These are phyloP conservation scores for Aspergillus leporis DNA, from an alignment of 495 filamentous ascomycete species.

Conservation along the genomic window DNA sequence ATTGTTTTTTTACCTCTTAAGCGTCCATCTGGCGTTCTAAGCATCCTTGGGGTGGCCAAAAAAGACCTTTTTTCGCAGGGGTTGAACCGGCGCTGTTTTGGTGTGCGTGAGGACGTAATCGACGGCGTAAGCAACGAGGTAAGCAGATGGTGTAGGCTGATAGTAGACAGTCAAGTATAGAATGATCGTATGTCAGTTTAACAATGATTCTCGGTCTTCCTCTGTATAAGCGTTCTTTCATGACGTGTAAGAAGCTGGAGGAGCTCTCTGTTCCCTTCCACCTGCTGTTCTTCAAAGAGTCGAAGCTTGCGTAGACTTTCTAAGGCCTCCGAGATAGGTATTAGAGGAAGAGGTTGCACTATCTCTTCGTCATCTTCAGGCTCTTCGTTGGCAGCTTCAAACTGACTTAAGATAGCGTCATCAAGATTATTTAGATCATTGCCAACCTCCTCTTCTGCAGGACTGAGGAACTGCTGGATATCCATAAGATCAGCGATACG, in stretches of 20 bases:
- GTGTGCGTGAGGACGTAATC: no score
- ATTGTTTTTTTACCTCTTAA: background rate
- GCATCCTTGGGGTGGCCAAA: background rate
- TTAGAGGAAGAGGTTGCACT: background rate
- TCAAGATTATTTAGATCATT: conserved; percentile 12
- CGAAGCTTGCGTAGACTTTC: conserved; percentile 15
- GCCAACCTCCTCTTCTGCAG: conserved; percentile 15
- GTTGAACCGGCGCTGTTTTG: no score
- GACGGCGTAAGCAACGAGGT: background rate
- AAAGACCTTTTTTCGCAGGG: background rate
- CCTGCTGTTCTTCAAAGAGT: conserved; percentile 20
- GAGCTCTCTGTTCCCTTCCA: conserved; percentile 10
- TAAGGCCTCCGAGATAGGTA: conserved; percentile 10
- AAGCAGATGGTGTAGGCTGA: background rate
- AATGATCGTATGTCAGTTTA: background rate
- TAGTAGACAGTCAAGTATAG: background rate
- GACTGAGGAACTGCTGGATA: conserved; percentile 13
- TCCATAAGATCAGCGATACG: conserved; percentile 11
- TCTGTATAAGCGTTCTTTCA: conserved; percentile 9
- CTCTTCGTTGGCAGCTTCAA: conserved; percentile 15
- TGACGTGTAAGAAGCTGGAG: conserved; percentile 13
- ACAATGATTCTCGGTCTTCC: background rate
- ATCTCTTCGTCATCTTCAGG: conserved; percentile 5
- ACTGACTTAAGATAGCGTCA: conserved; percentile 7
- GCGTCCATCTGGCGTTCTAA: background rate